Percentiles rank a stretch among this genome's conserved stretches.
These are phyloP conservation scores for Fomes fomentarius DNA, from an alignment of 1,284 basidiomycete species.

Conservation along the genomic window DNA sequence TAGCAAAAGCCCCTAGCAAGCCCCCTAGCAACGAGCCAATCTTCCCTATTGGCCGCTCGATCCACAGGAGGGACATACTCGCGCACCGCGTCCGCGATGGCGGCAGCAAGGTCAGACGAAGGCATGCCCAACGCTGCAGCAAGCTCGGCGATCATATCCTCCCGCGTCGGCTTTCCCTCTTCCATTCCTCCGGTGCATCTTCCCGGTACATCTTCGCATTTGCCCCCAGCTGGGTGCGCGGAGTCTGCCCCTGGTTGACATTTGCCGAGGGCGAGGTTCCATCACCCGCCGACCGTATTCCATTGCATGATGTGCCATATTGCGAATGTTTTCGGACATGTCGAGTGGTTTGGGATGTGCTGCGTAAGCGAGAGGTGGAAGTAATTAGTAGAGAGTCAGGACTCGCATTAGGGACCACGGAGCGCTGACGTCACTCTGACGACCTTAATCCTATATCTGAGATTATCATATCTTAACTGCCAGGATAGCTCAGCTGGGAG, in stretches of 20 bases:
- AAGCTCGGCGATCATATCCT: conserved; percentile 58
- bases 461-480: conserved; percentile 28
- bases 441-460: too few relatives aligned
- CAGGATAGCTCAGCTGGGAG: conserved; percentile 78
- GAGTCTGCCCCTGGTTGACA: conserved; percentile 25
- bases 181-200: conserved; percentile 3
- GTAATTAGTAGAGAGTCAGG: too few relatives aligned
- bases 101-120: conserved; percentile 59
- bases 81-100: conserved; percentile 59
- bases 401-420: too few relatives aligned
- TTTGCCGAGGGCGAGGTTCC: conserved; percentile 53
- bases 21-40: too few relatives aligned
- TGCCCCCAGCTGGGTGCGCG: conserved; percentile 3
- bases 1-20: too few relatives aligned
- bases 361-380: too few relatives aligned
- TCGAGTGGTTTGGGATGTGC: background rate
- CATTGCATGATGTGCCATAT: conserved; percentile 50
- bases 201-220: background rate
- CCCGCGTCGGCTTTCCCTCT: conserved; percentile 44
- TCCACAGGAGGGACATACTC: conserved; percentile 61
- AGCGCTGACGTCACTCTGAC: too few relatives aligned
- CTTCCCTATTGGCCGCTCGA: too few relatives aligned
- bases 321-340: conserved; percentile 26
- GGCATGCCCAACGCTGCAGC: conserved; percentile 65
- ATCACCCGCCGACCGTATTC: conserved; percentile 62